Conservation (phyloP, 2,329 filamentous ascomycete genomes). For the Cadophora luteo-olivacea region DNA sequence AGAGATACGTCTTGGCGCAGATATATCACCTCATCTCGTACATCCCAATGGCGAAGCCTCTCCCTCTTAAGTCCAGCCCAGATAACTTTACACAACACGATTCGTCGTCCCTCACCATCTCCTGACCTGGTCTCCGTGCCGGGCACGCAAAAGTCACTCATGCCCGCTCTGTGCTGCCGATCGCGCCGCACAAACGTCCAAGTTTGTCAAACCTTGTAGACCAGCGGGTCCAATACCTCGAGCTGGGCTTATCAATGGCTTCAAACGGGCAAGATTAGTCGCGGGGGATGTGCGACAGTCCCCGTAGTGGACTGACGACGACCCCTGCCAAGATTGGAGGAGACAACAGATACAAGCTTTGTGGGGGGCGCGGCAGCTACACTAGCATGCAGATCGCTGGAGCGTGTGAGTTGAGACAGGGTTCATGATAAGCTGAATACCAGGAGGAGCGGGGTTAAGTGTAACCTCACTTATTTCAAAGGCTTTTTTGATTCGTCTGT, state of each 20-base stretch:
- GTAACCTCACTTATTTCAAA: not conserved
- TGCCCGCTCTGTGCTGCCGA: conserved; percentile 2
- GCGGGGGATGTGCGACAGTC: not conserved
- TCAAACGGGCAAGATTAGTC: not conserved
- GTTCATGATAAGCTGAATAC: conserved; percentile 15
- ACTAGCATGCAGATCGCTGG: conserved; percentile 16
- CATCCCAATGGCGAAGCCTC: not conserved
- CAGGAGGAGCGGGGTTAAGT: conserved; percentile 7
- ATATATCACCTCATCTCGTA: conserved; percentile 6
- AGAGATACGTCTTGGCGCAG: conserved; percentile 17
- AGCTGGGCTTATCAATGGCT: conserved; percentile 20
- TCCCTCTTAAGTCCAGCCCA: not conserved
- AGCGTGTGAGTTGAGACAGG: conserved; percentile 21
- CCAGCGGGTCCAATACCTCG: conserved; percentile 19
- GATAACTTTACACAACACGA: conserved; percentile 10
- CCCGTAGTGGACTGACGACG: not conserved
- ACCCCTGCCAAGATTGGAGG: conserved; percentile 33
- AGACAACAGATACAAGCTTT: conserved; percentile 31
- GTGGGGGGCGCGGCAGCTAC: conserved; percentile 23
- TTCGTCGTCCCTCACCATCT: conserved; percentile 9
- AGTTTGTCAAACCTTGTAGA: conserved; percentile 1
- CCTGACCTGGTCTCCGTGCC: conserved; percentile 4
- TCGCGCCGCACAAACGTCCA: conserved; percentile 5
- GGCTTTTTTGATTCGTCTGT: not conserved
- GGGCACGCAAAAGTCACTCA: conserved; percentile 12